phyloP scores from a whole-genome alignment of 1,284 basidiomycete genomes.

The Fomitopsis betulina region DNA sequence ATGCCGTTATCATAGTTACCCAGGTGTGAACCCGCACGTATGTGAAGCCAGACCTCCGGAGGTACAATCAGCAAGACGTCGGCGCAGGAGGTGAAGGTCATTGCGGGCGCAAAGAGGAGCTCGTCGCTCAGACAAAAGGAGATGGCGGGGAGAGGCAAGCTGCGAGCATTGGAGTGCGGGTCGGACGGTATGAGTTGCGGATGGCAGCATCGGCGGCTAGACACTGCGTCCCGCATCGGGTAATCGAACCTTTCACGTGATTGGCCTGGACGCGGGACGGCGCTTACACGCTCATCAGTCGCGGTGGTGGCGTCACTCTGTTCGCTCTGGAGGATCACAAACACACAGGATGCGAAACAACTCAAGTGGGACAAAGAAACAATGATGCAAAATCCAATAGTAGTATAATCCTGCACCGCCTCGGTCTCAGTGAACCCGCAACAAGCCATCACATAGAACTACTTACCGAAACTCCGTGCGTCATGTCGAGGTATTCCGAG shows the following conservation, averaged over 20 bases:
- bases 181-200: background rate
- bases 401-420: background rate
- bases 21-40: slow-evolving; percentile 37
- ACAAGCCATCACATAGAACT: background rate
- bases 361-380: no score
- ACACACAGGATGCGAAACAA: no score
- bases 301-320: background rate
- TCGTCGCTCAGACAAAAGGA: background rate
- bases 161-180: background rate
- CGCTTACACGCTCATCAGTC: background rate
- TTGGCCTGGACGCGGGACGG: background rate
- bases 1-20: background rate
- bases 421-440: background rate
- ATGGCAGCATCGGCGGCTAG: background rate
- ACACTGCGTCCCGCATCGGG: background rate
- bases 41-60: slow-evolving; percentile 52
- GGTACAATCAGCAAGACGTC: slow-evolving; percentile 30
- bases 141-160: background rate
- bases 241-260: background rate
- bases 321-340: no score
- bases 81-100: background rate
- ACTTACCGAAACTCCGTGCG: no score
- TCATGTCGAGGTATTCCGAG: slow-evolving; percentile 15
- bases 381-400: no score
- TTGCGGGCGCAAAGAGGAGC: background rate